Conservation (phyloP, 805 yeast genomes). For the Metschnikowia orientalis region DNA sequence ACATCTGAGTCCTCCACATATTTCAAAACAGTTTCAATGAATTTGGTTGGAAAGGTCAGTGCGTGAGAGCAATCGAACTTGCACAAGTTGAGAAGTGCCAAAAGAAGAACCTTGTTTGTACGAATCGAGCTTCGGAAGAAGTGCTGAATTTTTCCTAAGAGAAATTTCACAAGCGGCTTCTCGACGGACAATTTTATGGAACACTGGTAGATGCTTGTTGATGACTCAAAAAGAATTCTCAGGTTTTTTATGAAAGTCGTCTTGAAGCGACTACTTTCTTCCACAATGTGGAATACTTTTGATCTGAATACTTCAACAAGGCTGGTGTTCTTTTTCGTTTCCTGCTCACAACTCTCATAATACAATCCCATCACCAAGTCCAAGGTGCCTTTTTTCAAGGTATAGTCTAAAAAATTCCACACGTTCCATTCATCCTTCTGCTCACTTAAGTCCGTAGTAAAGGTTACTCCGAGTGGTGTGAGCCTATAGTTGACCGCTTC, state of each 20-base stretch:
- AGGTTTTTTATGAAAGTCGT: slow-evolving; percentile 11
- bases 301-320: too few species aligned
- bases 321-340: slow-evolving; percentile 1
- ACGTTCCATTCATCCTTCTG: slow-evolving; percentile 9
- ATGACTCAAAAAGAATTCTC: slow-evolving; percentile 4
- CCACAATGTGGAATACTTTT: slow-evolving; percentile 7
- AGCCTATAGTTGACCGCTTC: slow-evolving; percentile 9
- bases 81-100: slow-evolving; percentile 6
- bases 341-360: slow-evolving; percentile 8
- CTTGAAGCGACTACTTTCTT: slow-evolving; percentile 5
- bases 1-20: too few species aligned
- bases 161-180: slow-evolving; percentile 10
- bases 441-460: slow-evolving; percentile 5
- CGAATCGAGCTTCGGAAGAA: slow-evolving; percentile 10
- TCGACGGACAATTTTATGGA: slow-evolving; percentile 5
- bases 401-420: slow-evolving; percentile 11
- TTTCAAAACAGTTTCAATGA: slow-evolving; percentile 3
- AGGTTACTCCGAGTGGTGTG: slow-evolving; percentile 8
- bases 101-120: slow-evolving; percentile 9
- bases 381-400: slow-evolving; percentile 8
- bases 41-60: slow-evolving; percentile 1
- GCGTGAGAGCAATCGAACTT: slow-evolving; percentile 9
- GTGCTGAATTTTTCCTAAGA: slow-evolving; percentile 3
- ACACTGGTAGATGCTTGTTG: slow-evolving; percentile 3
- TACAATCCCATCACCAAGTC: slow-evolving; percentile 11